These are phyloP conservation scores for Ogataea trehaloabstinens DNA, from an alignment of 805 yeast genomes.

Conservation along the genomic window DNA sequence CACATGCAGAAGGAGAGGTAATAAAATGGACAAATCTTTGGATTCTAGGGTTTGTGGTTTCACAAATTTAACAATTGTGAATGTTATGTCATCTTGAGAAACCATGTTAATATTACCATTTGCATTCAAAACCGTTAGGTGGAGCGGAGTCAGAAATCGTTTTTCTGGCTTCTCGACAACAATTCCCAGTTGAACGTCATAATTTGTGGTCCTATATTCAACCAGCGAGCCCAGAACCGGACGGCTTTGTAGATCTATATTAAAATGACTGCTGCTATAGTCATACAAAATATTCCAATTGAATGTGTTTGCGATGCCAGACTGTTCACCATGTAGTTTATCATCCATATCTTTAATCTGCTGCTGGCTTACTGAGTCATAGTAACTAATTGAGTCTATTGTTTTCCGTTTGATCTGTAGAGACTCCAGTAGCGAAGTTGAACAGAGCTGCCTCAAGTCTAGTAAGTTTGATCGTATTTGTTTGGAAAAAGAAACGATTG, in stretches of 20 bases:
- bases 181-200: constrained; percentile 5
- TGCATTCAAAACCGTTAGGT: constrained; percentile 4
- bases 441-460: too few relatives aligned
- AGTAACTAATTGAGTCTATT: too few relatives aligned
- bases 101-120: constrained; percentile 3
- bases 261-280: neutral
- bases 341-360: neutral
- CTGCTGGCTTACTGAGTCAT: too few relatives aligned
- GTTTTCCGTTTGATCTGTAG: too few relatives aligned
- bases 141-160: constrained; percentile 6
- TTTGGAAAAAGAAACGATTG: too few relatives aligned
- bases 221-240: constrained; percentile 9
- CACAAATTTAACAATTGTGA: constrained; percentile 7
- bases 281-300: neutral
- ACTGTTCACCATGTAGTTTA: too few relatives aligned
- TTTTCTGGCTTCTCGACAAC: constrained; percentile 4
- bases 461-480: too few relatives aligned
- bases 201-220: constrained; percentile 7
- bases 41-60: neutral
- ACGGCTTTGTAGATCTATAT: neutral
- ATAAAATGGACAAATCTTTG: neutral
- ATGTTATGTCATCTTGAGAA: constrained; percentile 7
- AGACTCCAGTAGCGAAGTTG: too few relatives aligned
- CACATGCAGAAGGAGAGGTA: neutral
- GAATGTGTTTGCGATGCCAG: too few relatives aligned